Percentiles rank a stretch among this genome's conserved stretches.
Evolutionary conservation across 2,329 filamentous ascomycete species (phyloP).

Genomic region (Pseudogymnoascus sp.): DNA sequence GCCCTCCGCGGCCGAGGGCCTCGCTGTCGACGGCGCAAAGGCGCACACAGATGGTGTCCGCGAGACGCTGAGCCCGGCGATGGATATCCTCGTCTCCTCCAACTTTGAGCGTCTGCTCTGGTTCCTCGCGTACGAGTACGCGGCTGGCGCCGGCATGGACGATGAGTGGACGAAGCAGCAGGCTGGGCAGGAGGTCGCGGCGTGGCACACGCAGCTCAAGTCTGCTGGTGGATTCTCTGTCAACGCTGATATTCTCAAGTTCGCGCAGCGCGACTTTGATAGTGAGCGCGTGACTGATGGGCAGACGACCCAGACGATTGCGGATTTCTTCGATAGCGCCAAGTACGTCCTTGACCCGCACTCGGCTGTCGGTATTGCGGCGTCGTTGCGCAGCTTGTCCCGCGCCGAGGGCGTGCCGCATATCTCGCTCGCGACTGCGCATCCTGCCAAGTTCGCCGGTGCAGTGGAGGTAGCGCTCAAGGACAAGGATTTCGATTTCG

Average conservation of each 20-base stretch:
- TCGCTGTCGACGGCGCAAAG: constrained; percentile 47
- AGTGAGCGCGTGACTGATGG: constrained; percentile 63
- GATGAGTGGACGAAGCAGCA: constrained; percentile 58
- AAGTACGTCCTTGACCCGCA: constrained; percentile 86
- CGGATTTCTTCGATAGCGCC: constrained; percentile 38
- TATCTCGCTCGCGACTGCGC: constrained; percentile 84
- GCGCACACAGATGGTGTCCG: constrained; percentile 66
- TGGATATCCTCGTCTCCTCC: constrained; percentile 94
- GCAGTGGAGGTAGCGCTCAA: constrained; percentile 76
- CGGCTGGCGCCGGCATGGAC: constrained; percentile 49
- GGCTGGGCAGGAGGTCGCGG: constrained; percentile 65
- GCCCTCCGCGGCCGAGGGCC: constrained; percentile 44
- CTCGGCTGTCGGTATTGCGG: constrained; percentile 77
- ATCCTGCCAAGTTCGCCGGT: constrained; percentile 87
- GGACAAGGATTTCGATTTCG: constrained; percentile 64
- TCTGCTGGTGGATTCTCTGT: constrained; percentile 74
- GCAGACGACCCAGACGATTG: constrained; percentile 62
- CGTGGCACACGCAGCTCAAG: constrained; percentile 78
- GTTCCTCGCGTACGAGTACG: constrained; percentile 76
- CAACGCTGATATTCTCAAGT: constrained; percentile 60
- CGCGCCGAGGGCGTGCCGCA: constrained; percentile 47
- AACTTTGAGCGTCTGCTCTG: constrained; percentile 96
- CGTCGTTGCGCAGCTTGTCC: constrained; percentile 59
- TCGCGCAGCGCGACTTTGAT: constrained; percentile 67
- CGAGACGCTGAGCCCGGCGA: constrained; percentile 87